Base-by-base conservation (phyloP, 1,139 yeast species). In the Hanseniaspora sp. region DNA sequence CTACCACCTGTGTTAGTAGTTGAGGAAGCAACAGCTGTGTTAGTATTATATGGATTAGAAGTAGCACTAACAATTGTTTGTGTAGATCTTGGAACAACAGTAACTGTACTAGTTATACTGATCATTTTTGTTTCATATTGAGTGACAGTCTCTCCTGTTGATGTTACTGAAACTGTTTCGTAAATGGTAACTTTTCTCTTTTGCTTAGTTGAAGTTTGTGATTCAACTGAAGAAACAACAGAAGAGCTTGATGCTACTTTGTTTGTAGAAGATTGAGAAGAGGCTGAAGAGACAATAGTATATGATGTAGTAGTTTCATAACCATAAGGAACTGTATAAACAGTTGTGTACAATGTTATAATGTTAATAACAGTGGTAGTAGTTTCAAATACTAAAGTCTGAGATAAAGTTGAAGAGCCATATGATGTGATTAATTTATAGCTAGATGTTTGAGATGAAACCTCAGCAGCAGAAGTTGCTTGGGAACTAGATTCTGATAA, bases 161-260 rank as follows among this genome's bases (percentile, higher is more conserved):
- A 35, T 5, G 55, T 53, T 9, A 53, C 45, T 12, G 55, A 53
- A 4, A 53, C 53, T 17, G 55, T 53, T 42, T 53, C 55, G n/a
- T 42, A 53, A 17, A 53, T 35, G 13, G 55, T 53, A 12, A 53
- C 52, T 30, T 38, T 53, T 47, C 55, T 48, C 45, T 53, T 53
- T 38, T 46, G 42, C 23, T 44, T 53, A 17, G 55, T 53, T n/a
- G n/a, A 42, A 12, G 47, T 18, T 11, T 29, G 7, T 13, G 46
- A 43, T 28, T 12, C 31, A n/a, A 5, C 35, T 33, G 46, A 29
- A 1, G 46, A 17, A 17, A 31, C 15, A 30, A 18, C 12, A 13
- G 41, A 29, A 18, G 18, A 29, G 18, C n/a, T 45, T 33, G 31
- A 17, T 17, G 17, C 17, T 12, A 8, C 15, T 11, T 18, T 15